A percentile compares a stretch with the other conserved stretches of the same genome.
Conservation (phyloP, 163 green algal genomes). For the Trebouxiophyceae sp. region DNA sequence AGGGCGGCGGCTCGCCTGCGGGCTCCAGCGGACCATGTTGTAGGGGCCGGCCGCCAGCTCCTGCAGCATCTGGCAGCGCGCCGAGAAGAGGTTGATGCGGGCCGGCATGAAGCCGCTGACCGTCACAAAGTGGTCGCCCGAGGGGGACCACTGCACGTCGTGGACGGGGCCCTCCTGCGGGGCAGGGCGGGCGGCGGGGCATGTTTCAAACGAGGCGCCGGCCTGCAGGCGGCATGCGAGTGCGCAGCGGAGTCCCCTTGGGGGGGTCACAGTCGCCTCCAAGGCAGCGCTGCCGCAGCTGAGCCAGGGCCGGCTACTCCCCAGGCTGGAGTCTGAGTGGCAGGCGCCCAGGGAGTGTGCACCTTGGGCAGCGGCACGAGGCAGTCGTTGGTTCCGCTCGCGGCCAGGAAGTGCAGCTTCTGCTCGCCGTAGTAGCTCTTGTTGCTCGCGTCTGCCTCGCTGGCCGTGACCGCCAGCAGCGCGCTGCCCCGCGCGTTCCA, state of each 20-base stretch:
- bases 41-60: conserved; percentile 84
- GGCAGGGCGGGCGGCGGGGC: too few relatives aligned
- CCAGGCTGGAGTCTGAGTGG: too few relatives aligned
- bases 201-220: too few relatives aligned
- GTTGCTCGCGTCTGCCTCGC: conserved; percentile 92
- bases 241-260: too few relatives aligned
- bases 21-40: conserved; percentile 86
- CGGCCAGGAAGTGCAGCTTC: conserved; percentile 85
- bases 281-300: too few relatives aligned
- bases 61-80: conserved; percentile 67
- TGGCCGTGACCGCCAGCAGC: conserved; percentile 68
- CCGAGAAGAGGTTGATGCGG: conserved; percentile 71
- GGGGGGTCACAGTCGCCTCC: too few relatives aligned
- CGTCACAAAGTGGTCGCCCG: conserved; percentile 61
- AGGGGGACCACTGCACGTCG: conserved; percentile 89
- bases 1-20: conserved; percentile 27
- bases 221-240: too few relatives aligned
- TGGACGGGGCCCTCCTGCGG: conserved; percentile 84
- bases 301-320: too few relatives aligned
- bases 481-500: conserved; percentile 66
- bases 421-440: conserved; percentile 96
- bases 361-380: conserved; percentile 67
- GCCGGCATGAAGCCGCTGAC: conserved; percentile 86
- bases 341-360: neutral
- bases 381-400: conserved; percentile 45